A percentile compares a stretch with the other conserved stretches of the same genome.
phyloP scores from a whole-genome alignment of 768 basidiomycete species.

The Dioszegia aurantiaca region DNA sequence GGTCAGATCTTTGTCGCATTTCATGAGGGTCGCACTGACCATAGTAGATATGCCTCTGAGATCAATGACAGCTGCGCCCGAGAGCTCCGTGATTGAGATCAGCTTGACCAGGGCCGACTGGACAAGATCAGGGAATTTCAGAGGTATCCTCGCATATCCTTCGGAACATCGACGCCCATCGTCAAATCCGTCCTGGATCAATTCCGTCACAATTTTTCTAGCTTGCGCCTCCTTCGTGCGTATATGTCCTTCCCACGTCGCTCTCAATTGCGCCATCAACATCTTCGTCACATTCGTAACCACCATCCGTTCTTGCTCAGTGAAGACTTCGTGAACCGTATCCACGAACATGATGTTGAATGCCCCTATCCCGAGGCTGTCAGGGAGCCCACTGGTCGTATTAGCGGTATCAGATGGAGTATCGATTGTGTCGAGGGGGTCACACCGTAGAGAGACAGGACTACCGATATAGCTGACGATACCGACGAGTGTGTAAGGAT shows the following conservation, averaged over 20 bases:
- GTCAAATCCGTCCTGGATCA: slow-evolving; percentile 1
- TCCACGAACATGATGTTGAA: slow-evolving; percentile 28
- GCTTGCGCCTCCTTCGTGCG: slow-evolving; percentile 31
- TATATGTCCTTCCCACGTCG: slow-evolving; percentile 39
- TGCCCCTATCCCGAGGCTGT: slow-evolving; percentile 17
- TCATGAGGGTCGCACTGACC: not conserved
- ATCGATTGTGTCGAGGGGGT: slow-evolving; percentile 14
- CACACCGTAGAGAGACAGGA: slow-evolving; percentile 15
- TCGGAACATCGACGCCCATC: not conserved
- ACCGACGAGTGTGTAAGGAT: slow-evolving; percentile 20
- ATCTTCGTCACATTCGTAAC: slow-evolving; percentile 27
- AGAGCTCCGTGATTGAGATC: not conserved
- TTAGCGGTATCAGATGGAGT: not conserved
- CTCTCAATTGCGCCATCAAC: slow-evolving; percentile 32
- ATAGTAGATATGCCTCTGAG: not conserved
- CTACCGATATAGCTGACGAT: slow-evolving; percentile 29
- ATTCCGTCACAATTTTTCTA: slow-evolving; percentile 29
- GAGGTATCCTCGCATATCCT: not conserved
- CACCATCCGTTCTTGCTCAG: slow-evolving; percentile 21
- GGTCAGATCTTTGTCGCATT: not conserved
- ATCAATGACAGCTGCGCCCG: not conserved
- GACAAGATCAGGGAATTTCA: not conserved
- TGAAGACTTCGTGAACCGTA: not conserved
- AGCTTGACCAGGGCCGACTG: slow-evolving; percentile 3
- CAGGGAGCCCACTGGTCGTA: not conserved